Base-by-base conservation (phyloP, 768 basidiomycete genomes). In the Macrolepiota fuliginosa region DNA sequence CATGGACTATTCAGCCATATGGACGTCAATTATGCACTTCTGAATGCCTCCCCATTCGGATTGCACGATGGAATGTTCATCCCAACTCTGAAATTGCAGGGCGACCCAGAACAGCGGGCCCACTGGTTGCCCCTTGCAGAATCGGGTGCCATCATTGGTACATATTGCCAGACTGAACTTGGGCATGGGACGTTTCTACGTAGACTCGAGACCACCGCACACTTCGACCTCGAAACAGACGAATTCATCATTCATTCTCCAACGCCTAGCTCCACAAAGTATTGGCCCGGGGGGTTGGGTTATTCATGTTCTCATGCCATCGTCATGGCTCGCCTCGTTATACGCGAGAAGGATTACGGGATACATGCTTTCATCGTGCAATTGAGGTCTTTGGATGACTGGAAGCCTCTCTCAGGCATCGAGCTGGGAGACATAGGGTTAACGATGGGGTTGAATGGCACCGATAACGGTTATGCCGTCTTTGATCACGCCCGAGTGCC, bases 161-260 rank as follows among this genome's bases (percentile, higher is more conserved):
- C 68, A 6, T 72, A 72, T 36, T 68, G 66, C 35, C 71, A 68
- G 56, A 71, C 70, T 4, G 70, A 73, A 49, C 65, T 73, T 11
- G 70, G 69, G 7, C 70, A 72, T 54, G 70, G 71, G 10, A 70
- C 69, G 2, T 69, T 67, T 39, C 32, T 72, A n/a, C 65, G 70
- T 4, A 67, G 66, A 13, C 57, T 72, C 11, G 68, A 71, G 53
- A 71, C 71, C 13, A 68, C 69, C 4, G 70, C 71, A 37, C 70
- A 65, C 11, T 71, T 70, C 51, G 68, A 70, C 49, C 52, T 29
- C 6, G 22, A 57, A 9, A 62, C 66, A 3, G 70, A 68, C 36
- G 67, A 72, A 40, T 70, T 70, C 37, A 52, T 70, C 19, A 62
- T 72, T n/a, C 65, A 69, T 52, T 70, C 71, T 0, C 70, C 70